A percentile compares a stretch with the other conserved stretches of the same genome.
Conservation (phyloP, 352 stramenopile genomes). For the Pythium rhizo-oryzae region DNA sequence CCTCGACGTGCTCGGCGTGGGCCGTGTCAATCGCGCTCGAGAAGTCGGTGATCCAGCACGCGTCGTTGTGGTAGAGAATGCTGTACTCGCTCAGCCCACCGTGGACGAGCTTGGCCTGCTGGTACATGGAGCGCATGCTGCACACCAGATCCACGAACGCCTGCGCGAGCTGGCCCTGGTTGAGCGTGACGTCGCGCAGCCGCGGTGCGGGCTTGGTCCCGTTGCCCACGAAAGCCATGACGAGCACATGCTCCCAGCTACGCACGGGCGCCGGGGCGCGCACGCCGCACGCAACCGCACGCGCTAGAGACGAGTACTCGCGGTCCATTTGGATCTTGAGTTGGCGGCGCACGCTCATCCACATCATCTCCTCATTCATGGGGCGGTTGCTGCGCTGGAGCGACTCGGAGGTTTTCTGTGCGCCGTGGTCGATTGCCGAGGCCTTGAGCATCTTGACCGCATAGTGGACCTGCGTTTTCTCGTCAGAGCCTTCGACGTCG, state of each 20-base stretch:
- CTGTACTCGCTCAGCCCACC: constrained; percentile 58
- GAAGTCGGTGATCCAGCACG: constrained; percentile 88
- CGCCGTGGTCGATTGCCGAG: constrained; percentile 51
- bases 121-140: constrained; percentile 49
- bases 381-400: constrained; percentile 39
- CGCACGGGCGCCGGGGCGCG: constrained; percentile 44
- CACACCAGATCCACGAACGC: constrained; percentile 48
- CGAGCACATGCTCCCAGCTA: constrained; percentile 51
- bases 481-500: constrained; percentile 39
- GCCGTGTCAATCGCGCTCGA: constrained; percentile 67
- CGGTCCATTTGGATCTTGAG: constrained; percentile 56
- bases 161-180: constrained; percentile 40
- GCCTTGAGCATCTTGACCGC: constrained; percentile 83
- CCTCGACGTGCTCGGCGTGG: constrained; percentile 54
- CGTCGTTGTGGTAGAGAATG: constrained; percentile 67
- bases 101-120: constrained; percentile 61
- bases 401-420: constrained; percentile 45
- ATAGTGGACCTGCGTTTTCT: constrained; percentile 49
- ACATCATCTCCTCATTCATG: constrained; percentile 51
- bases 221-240: constrained; percentile 56
- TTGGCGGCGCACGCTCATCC: constrained; percentile 60
- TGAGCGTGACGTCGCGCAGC: constrained; percentile 53
- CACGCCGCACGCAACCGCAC: constrained; percentile 36
- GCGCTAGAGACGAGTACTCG: constrained; percentile 50
- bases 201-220: constrained; percentile 37